A percentile compares a stretch with the other conserved stretches of the same genome.
Evolutionary conservation across 2,329 filamentous ascomycete species (phyloP).

Genomic region (Pseudopyricularia cyperi): DNA sequence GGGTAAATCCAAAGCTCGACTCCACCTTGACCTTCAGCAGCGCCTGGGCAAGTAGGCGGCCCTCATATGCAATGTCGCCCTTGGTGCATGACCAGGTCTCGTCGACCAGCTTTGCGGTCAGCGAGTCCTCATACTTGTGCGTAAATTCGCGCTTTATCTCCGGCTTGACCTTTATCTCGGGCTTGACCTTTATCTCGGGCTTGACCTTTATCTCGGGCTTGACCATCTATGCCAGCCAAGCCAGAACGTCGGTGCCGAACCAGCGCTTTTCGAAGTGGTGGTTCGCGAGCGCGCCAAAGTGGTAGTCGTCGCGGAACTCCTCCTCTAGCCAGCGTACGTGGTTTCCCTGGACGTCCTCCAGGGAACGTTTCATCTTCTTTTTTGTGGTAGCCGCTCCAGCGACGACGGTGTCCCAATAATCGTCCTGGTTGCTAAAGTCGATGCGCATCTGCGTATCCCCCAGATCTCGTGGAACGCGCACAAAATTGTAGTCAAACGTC

Average conservation of each 20-base stretch:
- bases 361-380: not conserved
- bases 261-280: not conserved
- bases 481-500: conserved; percentile 26
- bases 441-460: conserved; percentile 21
- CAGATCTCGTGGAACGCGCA: conserved; percentile 15
- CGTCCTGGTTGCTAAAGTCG: conserved; percentile 22
- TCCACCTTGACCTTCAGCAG: not conserved
- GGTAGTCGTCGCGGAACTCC: not conserved
- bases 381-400: not conserved
- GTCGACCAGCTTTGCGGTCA: not conserved
- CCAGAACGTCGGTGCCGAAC: not conserved
- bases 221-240: not conserved
- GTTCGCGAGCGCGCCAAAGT: not conserved
- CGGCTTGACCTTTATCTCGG: too few species aligned
- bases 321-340: not conserved
- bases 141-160: not conserved
- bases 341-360: not conserved
- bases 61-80: not conserved
- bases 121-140: not conserved
- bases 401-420: conserved; percentile 22
- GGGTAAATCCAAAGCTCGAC: not conserved
- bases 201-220: too few species aligned
- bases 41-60: not conserved
- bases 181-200: too few species aligned
- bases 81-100: not conserved